A percentile compares a stretch with the other conserved stretches of the same genome.
Evolutionary conservation across 305 asterid species (phyloP).

Genomic region (Ajuga reptans): DNA sequence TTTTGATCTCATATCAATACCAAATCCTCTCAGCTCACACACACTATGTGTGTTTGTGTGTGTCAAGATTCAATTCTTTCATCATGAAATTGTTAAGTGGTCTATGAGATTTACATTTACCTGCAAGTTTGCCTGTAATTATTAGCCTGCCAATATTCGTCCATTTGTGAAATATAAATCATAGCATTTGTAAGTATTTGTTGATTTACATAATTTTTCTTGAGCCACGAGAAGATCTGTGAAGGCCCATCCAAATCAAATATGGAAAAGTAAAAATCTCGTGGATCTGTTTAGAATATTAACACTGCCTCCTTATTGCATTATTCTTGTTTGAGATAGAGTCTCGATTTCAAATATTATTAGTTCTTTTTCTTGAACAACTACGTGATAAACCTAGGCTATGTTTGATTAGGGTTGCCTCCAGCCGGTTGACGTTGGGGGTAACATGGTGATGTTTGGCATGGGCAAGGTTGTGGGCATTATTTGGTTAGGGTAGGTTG

Average conservation of each 20-base stretch:
- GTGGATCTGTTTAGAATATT: not conserved
- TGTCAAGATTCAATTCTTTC: not conserved
- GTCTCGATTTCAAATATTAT: not conserved
- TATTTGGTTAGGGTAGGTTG: too few species aligned
- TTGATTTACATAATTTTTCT: conserved; percentile 22
- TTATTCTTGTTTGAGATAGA: not conserved
- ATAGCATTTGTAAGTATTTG: not conserved
- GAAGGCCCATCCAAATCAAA: conserved; percentile 10
- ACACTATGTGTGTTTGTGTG: too few species aligned
- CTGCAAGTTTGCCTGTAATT: not conserved
- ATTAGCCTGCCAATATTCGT: not conserved
- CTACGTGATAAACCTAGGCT: not conserved
- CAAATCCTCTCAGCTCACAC: not conserved
- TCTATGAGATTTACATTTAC: too few species aligned
- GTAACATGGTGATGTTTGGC: too few species aligned
- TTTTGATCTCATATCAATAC: not conserved
- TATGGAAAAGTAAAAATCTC: not conserved
- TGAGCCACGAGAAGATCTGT: conserved; percentile 34
- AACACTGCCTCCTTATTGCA: not conserved
- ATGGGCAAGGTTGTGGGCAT: too few species aligned
- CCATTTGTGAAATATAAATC: not conserved
- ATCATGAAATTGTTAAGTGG: not conserved
- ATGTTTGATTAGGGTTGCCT: too few species aligned
- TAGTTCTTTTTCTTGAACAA: not conserved
- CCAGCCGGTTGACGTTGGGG: too few species aligned